Percentiles rank a stretch among this genome's conserved stretches.
phyloP scores from a whole-genome alignment of 306 rosid species.

The Lupinus albus region DNA sequence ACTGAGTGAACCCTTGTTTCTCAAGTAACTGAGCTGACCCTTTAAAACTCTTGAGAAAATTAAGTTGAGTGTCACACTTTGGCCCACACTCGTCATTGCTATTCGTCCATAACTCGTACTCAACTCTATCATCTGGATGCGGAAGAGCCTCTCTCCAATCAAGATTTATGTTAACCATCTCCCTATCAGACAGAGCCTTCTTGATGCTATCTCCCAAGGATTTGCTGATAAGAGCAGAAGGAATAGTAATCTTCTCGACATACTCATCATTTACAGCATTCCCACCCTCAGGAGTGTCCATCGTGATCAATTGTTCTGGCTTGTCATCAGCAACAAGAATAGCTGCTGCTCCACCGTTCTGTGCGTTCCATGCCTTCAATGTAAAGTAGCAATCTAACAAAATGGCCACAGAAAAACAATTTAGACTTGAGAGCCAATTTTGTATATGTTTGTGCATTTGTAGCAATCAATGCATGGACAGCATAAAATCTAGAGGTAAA shows the following conservation, averaged over 20 bases:
- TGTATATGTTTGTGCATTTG: background rate
- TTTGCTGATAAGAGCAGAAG: constrained; percentile 87
- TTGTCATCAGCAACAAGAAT: constrained; percentile 88
- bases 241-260: constrained; percentile 72
- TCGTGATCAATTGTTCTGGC: constrained; percentile 75
- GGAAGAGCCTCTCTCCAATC: constrained; percentile 99
- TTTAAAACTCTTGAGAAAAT: constrained; percentile 73
- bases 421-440: constrained; percentile 3
- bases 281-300: constrained; percentile 93
- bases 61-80: constrained; percentile 82
- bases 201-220: constrained; percentile 77
- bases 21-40: constrained; percentile 94
- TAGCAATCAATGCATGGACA: background rate
- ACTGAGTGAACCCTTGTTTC: constrained; percentile 80
- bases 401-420: constrained; percentile 30
- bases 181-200: constrained; percentile 63
- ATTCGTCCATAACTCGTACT: constrained; percentile 94
- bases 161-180: constrained; percentile 76
- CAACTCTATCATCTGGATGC: constrained; percentile 96
- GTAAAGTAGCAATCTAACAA: constrained; percentile 92
- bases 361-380: constrained; percentile 96
- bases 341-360: constrained; percentile 94
- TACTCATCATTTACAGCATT: constrained; percentile 61
- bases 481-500: constrained; percentile 12
- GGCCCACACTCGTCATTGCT: constrained; percentile 94